Evolutionary conservation across 495 filamentous ascomycete genomes (phyloP).

Genomic region (Jackrogersella multiformis): DNA sequence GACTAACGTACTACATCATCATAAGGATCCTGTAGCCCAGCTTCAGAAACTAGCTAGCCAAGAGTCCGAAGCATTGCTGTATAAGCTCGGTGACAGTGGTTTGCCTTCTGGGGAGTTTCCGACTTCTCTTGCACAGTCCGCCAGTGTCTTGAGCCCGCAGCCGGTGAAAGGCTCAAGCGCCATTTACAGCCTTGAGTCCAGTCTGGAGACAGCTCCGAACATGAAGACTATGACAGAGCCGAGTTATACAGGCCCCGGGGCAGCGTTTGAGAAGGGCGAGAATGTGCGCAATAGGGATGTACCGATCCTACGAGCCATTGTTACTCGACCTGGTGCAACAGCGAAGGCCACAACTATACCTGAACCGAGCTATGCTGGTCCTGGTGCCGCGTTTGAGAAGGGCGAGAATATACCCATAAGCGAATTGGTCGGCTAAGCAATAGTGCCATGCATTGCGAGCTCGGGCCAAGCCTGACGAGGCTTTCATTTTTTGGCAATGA

Average conservation of each 20-base stretch:
- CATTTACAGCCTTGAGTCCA: slow-evolving; percentile 42
- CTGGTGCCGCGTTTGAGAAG: slow-evolving; percentile 58
- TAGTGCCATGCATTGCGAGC: neutral
- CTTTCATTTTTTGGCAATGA: slow-evolving; percentile 10
- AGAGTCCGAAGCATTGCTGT: slow-evolving; percentile 67
- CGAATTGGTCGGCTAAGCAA: slow-evolving; percentile 45
- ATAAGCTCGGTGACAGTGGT: slow-evolving; percentile 49
- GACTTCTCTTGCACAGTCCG: slow-evolving; percentile 55
- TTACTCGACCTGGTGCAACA: neutral
- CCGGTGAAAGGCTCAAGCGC: slow-evolving; percentile 53
- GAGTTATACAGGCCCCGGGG: slow-evolving; percentile 57
- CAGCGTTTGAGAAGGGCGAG: slow-evolving; percentile 59
- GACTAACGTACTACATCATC: slow-evolving; percentile 58
- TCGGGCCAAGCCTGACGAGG: neutral
- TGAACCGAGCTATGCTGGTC: slow-evolving; percentile 57
- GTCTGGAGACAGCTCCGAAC: slow-evolving; percentile 27
- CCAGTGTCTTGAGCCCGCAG: slow-evolving; percentile 51
- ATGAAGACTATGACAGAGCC: slow-evolving; percentile 45
- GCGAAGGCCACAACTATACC: slow-evolving; percentile 34
- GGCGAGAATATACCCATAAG: slow-evolving; percentile 48
- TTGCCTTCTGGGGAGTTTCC: slow-evolving; percentile 57
- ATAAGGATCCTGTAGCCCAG: slow-evolving; percentile 74
- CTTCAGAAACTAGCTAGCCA: slow-evolving; percentile 73
- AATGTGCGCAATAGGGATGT: slow-evolving; percentile 45
- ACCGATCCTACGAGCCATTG: slow-evolving; percentile 45